Base-by-base conservation (phyloP, 805 yeast genomes). In the Pichia pseudocactophila region DNA sequence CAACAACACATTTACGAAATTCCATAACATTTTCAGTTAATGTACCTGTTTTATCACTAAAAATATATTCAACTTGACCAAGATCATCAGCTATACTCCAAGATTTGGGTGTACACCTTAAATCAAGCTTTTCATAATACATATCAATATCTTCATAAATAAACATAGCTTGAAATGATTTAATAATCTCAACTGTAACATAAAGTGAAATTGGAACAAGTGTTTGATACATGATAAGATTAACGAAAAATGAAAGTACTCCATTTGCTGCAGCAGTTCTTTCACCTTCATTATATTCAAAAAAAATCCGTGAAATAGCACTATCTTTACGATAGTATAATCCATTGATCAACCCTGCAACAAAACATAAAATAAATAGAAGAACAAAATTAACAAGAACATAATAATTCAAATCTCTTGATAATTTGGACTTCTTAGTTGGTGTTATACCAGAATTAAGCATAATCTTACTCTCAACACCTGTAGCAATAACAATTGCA, bases 1-100 rank as follows among this genome's bases (percentile, higher is more conserved):
- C 75, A 45, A 84, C 71, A 4, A 87, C 73, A 58, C 88, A 81
- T 56, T 83, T 83, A 46, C 78, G 76, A 64, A 82, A 84, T 56
- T 82, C 87, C 94, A 83, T 83, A 20, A 81, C 76, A 54, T 83
- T 83, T 60, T 83, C 90, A 7, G 94, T 83, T 53, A 83, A 66
- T 0, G 94, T 83, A 30, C 94, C 94, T 0, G 94, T 83, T 59
- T 83, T 83, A 64, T 83, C 94, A 57, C 87, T 78, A 60, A 83
- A 83, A 34, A 83, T 73, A 56, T 81, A 83, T 59, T 83, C 92
- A 46, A 83, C 79, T 58, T 83, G 94, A 16, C 94, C 94, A 49
- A 83, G 68, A 59, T 83, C 94, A 61, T 83, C 94, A 6, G 88
- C 80, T 36, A 83, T 80, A 48, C 78, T 78, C 94, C 94, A 83